phyloP scores from a whole-genome alignment of 1,284 basidiomycete species.

The Fomitiporia mediterranea region DNA sequence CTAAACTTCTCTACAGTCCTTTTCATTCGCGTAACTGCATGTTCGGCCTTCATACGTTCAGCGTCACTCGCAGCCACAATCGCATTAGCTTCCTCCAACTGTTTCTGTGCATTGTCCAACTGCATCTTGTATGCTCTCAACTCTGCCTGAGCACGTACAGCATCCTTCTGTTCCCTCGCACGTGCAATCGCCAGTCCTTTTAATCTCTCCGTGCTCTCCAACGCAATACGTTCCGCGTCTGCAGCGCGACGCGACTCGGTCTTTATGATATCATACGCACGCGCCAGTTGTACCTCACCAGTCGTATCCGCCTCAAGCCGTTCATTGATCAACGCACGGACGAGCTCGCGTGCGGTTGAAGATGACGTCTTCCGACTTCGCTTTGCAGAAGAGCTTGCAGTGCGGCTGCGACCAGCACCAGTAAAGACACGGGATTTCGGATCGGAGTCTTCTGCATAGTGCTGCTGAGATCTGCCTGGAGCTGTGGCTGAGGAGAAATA shows the following conservation, averaged over 20 bases:
- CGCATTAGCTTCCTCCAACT: slow-evolving; percentile 45
- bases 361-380: slow-evolving; percentile 18
- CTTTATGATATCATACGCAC: slow-evolving; percentile 48
- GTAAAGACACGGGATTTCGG: not conserved
- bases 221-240: slow-evolving; percentile 46
- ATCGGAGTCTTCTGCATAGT: not conserved
- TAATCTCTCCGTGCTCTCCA: slow-evolving; percentile 46
- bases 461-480: not conserved
- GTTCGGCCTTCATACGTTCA: slow-evolving; percentile 45
- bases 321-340: slow-evolving; percentile 16
- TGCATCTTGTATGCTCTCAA: slow-evolving; percentile 58
- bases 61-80: slow-evolving; percentile 38
- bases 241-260: slow-evolving; percentile 48
- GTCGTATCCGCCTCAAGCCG: slow-evolving; percentile 9
- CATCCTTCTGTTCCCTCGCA: slow-evolving; percentile 46
- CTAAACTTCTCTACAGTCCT: slow-evolving; percentile 43
- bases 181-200: slow-evolving; percentile 49
- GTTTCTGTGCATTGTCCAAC: slow-evolving; percentile 56
- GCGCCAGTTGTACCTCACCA: slow-evolving; percentile 32
- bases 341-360: slow-evolving; percentile 12
- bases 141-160: slow-evolving; percentile 47
- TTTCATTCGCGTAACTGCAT: slow-evolving; percentile 40
- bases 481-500: not conserved
- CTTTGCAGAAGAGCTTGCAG: slow-evolving; percentile 4
- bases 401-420: not conserved